Evolutionary conservation across 768 basidiomycete genomes (phyloP), one percentile per base, ranked within the genome.

Genomic region (Mrakia frigida): DNA sequence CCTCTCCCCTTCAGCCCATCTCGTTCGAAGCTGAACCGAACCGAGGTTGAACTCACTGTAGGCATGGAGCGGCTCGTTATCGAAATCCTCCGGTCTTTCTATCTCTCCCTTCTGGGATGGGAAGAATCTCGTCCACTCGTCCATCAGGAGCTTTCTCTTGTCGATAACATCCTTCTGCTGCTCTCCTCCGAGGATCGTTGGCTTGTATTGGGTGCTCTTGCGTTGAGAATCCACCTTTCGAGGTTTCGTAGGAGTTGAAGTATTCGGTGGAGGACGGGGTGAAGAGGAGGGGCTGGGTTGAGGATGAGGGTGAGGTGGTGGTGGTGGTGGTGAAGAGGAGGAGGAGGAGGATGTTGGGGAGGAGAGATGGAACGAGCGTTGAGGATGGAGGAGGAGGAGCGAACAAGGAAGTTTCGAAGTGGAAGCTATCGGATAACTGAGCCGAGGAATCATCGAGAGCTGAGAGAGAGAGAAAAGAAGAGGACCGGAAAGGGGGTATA

Each of bases 81-180:
- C 65, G 25, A 39, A 39, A n/a, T 68, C 65, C 5, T n/a, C 65
- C 3, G 39, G 11, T 68, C 39, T 37, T 21, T 39, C 37, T 37
- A 37, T 39, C 25, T n/a, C 25, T 21, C 65, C 65, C 65, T 41
- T 68, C 39, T 68, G 65, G 0, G 21, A 25, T 5, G 65, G 65
- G 35, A 68, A 39, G 14, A 68, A 43, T 23, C 65, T 39, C 23
- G 65, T 68, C 35, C 35, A 39, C 39, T 68, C 65, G 1, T 68
- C 35, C 65, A 68, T 68, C 21, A 68, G 37, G 21, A 68, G 18
- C 65, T 68, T 68, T 25, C 65, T 35, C 65, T 68, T 68, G 37
- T 68, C 65, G 21, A 39, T 9, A 4, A 68, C 65, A 11, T 41
- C 37, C 39, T 41, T 68, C 0, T 25, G 21, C 37, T 39, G 33